Conservation (phyloP, 225 moss, liverwort and hornwort species). For the Anthoceros angustus region DNA sequence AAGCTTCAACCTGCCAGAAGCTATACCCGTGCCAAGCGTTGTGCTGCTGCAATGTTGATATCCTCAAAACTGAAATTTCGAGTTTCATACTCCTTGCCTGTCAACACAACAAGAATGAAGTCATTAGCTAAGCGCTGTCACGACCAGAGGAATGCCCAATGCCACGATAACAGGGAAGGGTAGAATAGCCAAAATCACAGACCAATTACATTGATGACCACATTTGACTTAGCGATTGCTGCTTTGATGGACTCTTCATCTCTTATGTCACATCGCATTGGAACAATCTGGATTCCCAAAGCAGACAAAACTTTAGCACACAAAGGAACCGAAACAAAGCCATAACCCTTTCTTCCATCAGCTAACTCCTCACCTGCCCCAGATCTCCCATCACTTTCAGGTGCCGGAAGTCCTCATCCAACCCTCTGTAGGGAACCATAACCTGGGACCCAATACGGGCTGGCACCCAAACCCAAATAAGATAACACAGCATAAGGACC, state of each 20-base stretch:
- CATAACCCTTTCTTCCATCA: not conserved
- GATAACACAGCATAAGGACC: not conserved
- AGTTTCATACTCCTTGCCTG: slow-evolving; percentile 86
- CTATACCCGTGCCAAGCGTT: slow-evolving; percentile 66
- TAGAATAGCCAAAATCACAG: not conserved
- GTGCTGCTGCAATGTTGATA: slow-evolving; percentile 48
- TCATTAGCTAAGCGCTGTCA: not conserved
- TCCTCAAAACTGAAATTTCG: slow-evolving; percentile 64
- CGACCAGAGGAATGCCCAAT: not conserved
- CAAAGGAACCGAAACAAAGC: not conserved
- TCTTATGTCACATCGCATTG: slow-evolving; percentile 39
- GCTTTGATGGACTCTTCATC: slow-evolving; percentile 68
- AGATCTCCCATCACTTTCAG: slow-evolving; percentile 93
- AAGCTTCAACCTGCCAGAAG: not conserved
- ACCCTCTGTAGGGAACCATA: slow-evolving; percentile 69
- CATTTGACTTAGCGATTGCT: slow-evolving; percentile 66
- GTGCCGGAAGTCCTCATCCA: slow-evolving; percentile 72
- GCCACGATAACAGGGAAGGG: not conserved
- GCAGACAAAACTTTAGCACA: not conserved
- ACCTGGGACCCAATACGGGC: slow-evolving; percentile 92
- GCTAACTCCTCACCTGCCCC: slow-evolving; percentile 41
- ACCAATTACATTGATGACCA: slow-evolving; percentile 84
- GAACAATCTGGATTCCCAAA: slow-evolving; percentile 58
- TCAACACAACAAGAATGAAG: not conserved
- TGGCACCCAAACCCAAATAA: slow-evolving; percentile 17